These are phyloP conservation scores for Rhizophagus prolifer DNA, from an alignment of 192 early-diverging fungal species.

Conservation along the genomic window DNA sequence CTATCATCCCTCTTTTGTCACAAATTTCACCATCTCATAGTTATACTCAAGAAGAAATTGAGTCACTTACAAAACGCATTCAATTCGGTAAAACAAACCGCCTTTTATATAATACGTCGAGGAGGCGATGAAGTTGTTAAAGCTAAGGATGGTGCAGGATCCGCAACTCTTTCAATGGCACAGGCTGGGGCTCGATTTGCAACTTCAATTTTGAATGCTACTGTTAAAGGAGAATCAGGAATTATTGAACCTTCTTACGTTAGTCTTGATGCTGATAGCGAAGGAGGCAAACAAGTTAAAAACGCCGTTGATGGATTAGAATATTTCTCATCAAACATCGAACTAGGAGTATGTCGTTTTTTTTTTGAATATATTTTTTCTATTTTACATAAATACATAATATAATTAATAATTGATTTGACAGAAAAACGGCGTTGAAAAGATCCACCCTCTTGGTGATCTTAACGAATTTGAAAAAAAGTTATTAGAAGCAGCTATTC, in stretches of 20 bases:
- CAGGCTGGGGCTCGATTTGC: slow-evolving; percentile 90
- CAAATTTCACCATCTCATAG: slow-evolving; percentile 62
- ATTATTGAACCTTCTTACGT: slow-evolving; percentile 91
- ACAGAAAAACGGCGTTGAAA: slow-evolving; percentile 74
- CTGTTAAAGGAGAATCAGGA: slow-evolving; percentile 72
- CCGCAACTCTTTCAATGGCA: slow-evolving; percentile 90
- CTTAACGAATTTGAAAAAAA: slow-evolving; percentile 85
- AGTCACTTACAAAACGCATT: slow-evolving; percentile 91
- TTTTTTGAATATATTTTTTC: slow-evolving; percentile 5
- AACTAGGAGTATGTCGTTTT: slow-evolving; percentile 62
- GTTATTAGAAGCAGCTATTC: slow-evolving; percentile 76
- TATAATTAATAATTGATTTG: background rate
- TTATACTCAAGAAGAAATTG: slow-evolving; percentile 84
- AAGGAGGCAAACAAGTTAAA: slow-evolving; percentile 20
- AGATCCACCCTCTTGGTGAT: slow-evolving; percentile 79
- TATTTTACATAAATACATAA: background rate
- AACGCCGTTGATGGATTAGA: slow-evolving; percentile 47
- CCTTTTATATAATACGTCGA: background rate
- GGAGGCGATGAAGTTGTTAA: slow-evolving; percentile 99
- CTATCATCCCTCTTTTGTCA: slow-evolving; percentile 94
- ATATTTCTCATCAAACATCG: slow-evolving; percentile 78
- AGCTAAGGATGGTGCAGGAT: slow-evolving; percentile 96
- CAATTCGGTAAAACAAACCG: slow-evolving; percentile 69
- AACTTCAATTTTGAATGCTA: slow-evolving; percentile 81
- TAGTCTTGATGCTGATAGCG: slow-evolving; percentile 61